phyloP scores from a whole-genome alignment of 225 moss, liverwort and hornwort species.

The Pseudoscleropodium purum region DNA sequence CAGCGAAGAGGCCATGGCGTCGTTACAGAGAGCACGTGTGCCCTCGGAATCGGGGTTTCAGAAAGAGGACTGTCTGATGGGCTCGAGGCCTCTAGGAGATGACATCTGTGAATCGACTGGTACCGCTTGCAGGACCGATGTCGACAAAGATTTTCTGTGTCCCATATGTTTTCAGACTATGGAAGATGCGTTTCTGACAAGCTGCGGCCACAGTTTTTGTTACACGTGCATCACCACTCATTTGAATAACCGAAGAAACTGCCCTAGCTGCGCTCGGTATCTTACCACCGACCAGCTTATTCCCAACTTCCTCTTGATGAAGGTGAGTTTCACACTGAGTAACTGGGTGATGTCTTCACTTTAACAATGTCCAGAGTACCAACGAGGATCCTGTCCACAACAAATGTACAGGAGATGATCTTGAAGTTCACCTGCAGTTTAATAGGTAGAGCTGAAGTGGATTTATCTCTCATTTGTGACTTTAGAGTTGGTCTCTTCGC shows the following conservation, averaged over 20 bases:
- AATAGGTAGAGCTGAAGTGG: neutral
- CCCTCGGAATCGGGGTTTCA: slow-evolving; percentile 11
- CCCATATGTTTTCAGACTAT: slow-evolving; percentile 92
- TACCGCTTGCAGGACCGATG: neutral
- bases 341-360: neutral
- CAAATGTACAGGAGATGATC: neutral
- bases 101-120: neutral
- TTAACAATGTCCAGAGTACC: slow-evolving; percentile 1
- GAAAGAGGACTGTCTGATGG: slow-evolving; percentile 28
- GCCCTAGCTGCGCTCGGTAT: slow-evolving; percentile 72
- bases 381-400: neutral
- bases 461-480: neutral
- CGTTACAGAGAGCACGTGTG: slow-evolving; percentile 25
- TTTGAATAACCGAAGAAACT: slow-evolving; percentile 63
- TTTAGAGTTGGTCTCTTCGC: neutral
- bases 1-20: slow-evolving; percentile 12
- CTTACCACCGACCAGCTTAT: slow-evolving; percentile 56
- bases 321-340: slow-evolving; percentile 26
- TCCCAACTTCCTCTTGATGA: slow-evolving; percentile 76
- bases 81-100: slow-evolving; percentile 15
- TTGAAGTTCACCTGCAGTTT: neutral
- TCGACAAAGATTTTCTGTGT: slow-evolving; percentile 85
- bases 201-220: slow-evolving; percentile 89
- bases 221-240: slow-evolving; percentile 83
- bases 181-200: slow-evolving; percentile 87